Evolutionary conservation across 1,284 basidiomycete species (phyloP).

Genomic region (Singerocomus inundabilis): DNA sequence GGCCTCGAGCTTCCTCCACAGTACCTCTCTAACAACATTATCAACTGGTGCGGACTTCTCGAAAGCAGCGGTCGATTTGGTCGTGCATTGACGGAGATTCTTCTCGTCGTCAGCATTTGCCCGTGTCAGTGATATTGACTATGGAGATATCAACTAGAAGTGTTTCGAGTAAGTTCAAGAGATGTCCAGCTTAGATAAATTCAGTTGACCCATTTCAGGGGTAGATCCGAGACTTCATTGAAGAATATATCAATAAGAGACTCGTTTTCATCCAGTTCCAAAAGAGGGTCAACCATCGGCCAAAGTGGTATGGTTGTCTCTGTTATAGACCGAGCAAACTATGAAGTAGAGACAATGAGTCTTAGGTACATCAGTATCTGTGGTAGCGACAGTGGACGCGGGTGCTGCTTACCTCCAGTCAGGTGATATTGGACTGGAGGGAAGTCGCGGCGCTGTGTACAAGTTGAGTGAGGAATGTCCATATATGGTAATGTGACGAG

Average conservation of each 20-base stretch:
- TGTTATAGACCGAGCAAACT: not conserved
- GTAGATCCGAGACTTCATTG: constrained; percentile 15
- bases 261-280: not conserved
- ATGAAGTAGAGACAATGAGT: no score
- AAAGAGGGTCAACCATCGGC: constrained; percentile 8
- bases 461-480: no score
- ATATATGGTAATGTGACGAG: no score
- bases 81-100: constrained; percentile 1
- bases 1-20: constrained; percentile 13
- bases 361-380: no score
- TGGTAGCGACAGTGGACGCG: no score
- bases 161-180: constrained; percentile 11
- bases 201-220: constrained; percentile 1
- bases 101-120: not conserved
- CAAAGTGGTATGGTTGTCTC: not conserved
- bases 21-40: constrained; percentile 14
- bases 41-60: constrained; percentile 26
- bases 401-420: no score
- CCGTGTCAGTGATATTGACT: not conserved
- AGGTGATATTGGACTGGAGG: no score
- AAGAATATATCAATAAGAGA: constrained; percentile 3
- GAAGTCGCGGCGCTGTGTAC: no score
- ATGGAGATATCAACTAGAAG: constrained; percentile 10
- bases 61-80: not conserved
- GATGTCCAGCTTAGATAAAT: not conserved